phyloP scores from a whole-genome alignment of 2,329 filamentous ascomycete genomes.

The Cercospora sojina region DNA sequence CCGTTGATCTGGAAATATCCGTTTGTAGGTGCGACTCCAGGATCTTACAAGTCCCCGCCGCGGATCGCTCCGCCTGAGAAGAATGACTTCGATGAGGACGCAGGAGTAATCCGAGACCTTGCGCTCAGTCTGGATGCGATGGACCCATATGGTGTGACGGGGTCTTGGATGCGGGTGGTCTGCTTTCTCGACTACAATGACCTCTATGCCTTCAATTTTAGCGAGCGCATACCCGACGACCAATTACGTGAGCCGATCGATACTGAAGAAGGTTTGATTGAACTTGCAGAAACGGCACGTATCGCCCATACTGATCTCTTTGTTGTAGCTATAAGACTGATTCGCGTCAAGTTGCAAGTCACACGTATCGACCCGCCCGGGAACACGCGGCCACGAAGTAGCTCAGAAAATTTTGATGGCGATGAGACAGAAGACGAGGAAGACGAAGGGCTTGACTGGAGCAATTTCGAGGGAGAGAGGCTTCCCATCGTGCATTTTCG shows the following conservation, averaged over 20 bases:
- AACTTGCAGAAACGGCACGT: conserved; percentile 36
- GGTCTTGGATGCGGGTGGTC: conserved; percentile 67
- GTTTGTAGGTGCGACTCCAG: conserved; percentile 56
- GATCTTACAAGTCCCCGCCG: conserved; percentile 12
- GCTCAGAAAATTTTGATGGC: conserved; percentile 42
- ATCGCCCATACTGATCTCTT: conserved; percentile 19
- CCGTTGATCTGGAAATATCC: conserved; percentile 55
- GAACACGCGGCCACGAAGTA: conserved; percentile 38
- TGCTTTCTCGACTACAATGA: conserved; percentile 63
- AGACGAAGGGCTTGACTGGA: conserved; percentile 34
- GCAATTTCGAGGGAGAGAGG: conserved; percentile 31
- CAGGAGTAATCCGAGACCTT: conserved; percentile 32
- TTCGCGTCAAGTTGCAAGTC: conserved; percentile 65
- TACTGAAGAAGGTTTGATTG: conserved; percentile 54
- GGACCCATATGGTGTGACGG: conserved; percentile 71
- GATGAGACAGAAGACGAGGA: conserved; percentile 33
- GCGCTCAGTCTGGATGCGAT: conserved; percentile 51
- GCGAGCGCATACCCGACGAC: conserved; percentile 36
- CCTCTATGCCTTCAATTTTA: conserved; percentile 71
- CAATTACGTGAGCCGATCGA: conserved; percentile 54
- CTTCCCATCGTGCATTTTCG: conserved; percentile 68
- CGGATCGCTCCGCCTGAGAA: conserved; percentile 7
- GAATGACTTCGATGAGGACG: conserved; percentile 27
- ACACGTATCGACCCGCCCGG: conserved; percentile 60
- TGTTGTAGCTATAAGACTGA: conserved; percentile 60